phyloP scores from a whole-genome alignment of 2,329 filamentous ascomycete genomes.

The Fusarium anguioides region DNA sequence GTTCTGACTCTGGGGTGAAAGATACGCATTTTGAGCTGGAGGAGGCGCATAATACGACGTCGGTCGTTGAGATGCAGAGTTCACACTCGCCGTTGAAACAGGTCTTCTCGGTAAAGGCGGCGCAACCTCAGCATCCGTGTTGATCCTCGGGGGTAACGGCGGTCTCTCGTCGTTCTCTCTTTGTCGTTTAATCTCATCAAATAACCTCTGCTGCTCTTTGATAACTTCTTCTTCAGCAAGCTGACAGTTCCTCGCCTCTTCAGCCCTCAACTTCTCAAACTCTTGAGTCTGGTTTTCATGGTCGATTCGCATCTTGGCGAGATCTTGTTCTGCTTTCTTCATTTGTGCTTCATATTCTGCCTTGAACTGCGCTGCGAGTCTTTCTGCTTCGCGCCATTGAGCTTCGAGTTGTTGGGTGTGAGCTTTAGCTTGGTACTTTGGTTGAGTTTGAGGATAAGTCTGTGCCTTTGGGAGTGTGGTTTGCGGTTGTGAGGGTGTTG shows the following conservation, averaged over 20 bases:
- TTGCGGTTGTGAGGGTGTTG: background rate
- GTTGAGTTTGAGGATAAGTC: background rate
- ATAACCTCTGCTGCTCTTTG: slow-evolving; percentile 26
- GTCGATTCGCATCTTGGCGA: slow-evolving; percentile 12
- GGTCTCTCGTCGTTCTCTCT: background rate
- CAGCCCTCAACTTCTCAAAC: slow-evolving; percentile 7
- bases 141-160: slow-evolving; percentile 19
- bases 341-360: slow-evolving; percentile 32
- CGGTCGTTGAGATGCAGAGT: background rate
- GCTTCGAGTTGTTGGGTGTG: slow-evolving; percentile 25
- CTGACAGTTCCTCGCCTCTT: slow-evolving; percentile 9
- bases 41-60: background rate
- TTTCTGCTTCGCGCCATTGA: slow-evolving; percentile 38
- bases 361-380: slow-evolving; percentile 37
- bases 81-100: background rate
- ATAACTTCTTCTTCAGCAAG: slow-evolving; percentile 23
- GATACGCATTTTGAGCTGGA: background rate
- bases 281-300: slow-evolving; percentile 11
- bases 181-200: slow-evolving; percentile 30
- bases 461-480: background rate
- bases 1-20: background rate
- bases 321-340: slow-evolving; percentile 15
- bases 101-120: slow-evolving; percentile 31
- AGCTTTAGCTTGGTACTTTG: background rate
- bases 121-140: background rate